Percentiles rank a stretch among this genome's conserved stretches.
These are phyloP conservation scores for Sinapis alba DNA, from an alignment of 441 rosid genomes.

Conservation along the genomic window DNA sequence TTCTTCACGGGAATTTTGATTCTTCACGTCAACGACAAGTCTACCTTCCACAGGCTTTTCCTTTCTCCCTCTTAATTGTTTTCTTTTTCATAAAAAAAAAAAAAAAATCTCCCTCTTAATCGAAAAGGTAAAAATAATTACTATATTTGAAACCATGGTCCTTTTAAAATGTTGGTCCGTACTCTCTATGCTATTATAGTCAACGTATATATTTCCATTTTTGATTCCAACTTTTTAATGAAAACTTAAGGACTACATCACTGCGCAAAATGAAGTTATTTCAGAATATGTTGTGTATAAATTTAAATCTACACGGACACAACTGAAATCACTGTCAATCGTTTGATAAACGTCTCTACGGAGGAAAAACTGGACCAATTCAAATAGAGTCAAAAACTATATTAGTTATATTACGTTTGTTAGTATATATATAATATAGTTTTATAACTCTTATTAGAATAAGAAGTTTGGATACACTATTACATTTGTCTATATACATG, in stretches of 20 bases:
- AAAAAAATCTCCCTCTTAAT: neutral
- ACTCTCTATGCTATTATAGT: neutral
- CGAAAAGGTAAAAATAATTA: no score
- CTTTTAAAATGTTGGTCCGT: neutral
- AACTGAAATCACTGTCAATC: neutral
- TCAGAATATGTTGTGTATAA: neutral
- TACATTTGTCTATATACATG: neutral
- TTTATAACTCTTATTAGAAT: neutral
- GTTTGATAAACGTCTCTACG: neutral
- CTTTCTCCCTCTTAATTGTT: neutral
- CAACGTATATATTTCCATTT: neutral
- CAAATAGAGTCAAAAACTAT: neutral
- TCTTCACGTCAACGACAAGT: constrained; percentile 26
- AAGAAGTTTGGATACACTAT: neutral
- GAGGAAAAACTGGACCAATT: neutral
- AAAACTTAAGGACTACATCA: neutral
- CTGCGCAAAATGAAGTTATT: no score
- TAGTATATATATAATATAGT: neutral
- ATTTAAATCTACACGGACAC: neutral
- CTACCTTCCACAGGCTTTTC: constrained; percentile 3
- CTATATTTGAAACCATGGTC: neutral
- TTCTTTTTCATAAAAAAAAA: no score
- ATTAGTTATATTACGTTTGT: neutral
- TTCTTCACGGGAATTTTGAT: constrained; percentile 21
- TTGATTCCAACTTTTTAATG: neutral